These are phyloP conservation scores for Fagopyrum esculentum DNA, from an alignment of 148 eudicot genomes.

Conservation along the genomic window DNA sequence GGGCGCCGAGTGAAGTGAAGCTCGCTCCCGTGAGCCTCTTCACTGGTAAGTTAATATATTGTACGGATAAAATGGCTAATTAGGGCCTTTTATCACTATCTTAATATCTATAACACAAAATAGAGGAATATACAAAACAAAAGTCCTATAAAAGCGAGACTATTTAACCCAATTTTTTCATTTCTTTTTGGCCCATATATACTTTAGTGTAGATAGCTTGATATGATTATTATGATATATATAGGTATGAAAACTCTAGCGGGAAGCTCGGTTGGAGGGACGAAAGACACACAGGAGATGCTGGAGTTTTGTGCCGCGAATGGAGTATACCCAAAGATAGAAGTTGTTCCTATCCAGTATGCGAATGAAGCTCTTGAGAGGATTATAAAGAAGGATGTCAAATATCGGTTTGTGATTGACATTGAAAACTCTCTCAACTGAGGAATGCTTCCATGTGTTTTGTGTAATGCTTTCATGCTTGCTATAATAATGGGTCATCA, in stretches of 20 bases:
- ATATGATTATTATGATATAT: not conserved
- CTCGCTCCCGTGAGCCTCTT: constrained; percentile 46
- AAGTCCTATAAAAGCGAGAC: too few species aligned
- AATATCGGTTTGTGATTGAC: constrained; percentile 87
- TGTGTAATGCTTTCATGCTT: too few species aligned
- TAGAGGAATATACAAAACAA: too few species aligned
- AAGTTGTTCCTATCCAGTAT: constrained; percentile 54
- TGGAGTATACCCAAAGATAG: constrained; percentile 53
- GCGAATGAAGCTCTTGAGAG: constrained; percentile 74
- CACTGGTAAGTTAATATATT: too few species aligned
- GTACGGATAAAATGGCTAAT: too few species aligned
- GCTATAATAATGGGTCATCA: too few species aligned
- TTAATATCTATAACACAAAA: too few species aligned
- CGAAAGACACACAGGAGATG: constrained; percentile 61
- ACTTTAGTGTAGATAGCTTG: not conserved
- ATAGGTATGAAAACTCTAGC: constrained; percentile 50
- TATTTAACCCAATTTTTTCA: too few species aligned
- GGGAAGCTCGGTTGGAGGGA: constrained; percentile 68
- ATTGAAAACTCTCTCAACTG: constrained; percentile 51
- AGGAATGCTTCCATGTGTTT: too few species aligned
- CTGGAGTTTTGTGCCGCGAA: constrained; percentile 61
- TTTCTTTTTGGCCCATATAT: too few species aligned
- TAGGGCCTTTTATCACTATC: too few species aligned
- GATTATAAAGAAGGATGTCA: constrained; percentile 65
- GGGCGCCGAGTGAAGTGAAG: constrained; percentile 63